These are phyloP conservation scores for Septoria linicola DNA, from an alignment of 2,329 filamentous ascomycete genomes.

Conservation along the genomic window DNA sequence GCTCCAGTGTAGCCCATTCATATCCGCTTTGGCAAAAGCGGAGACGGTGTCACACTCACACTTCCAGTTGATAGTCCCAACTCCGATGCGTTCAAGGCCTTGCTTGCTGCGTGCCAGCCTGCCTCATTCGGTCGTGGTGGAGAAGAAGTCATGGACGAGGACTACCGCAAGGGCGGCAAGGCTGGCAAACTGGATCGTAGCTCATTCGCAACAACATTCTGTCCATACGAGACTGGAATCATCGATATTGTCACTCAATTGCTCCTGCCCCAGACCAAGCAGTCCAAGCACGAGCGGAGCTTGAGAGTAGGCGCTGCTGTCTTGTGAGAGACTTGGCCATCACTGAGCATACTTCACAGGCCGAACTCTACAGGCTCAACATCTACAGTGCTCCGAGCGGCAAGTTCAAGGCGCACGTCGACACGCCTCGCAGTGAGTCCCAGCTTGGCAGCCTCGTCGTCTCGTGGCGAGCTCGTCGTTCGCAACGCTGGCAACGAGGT, in stretches of 20 bases:
- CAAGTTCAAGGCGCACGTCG: conserved; percentile 32
- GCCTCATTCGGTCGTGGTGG: conserved; percentile 52
- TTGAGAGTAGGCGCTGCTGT: neutral
- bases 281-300: conserved; percentile 1
- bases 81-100: conserved; percentile 6
- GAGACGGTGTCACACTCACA: neutral
- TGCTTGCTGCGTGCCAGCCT: conserved; percentile 36
- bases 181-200: conserved; percentile 51
- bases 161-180: conserved; percentile 57
- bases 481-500: conserved; percentile 42
- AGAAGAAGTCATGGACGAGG: conserved; percentile 52
- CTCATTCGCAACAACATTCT: conserved; percentile 50
- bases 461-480: conserved; percentile 44
- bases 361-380: conserved; percentile 60
- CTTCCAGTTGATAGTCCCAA: neutral
- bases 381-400: conserved; percentile 36
- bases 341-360: conserved; percentile 38
- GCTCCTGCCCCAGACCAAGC: conserved; percentile 41
- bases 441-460: conserved; percentile 33
- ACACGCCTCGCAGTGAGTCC: conserved; percentile 30
- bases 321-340: neutral
- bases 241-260: conserved; percentile 51
- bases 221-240: conserved; percentile 54
- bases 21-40: conserved; percentile 9
- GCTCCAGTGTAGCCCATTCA: conserved; percentile 1